These are phyloP conservation scores for Hypoxylon subgilvum DNA, from an alignment of 495 filamentous ascomycete species.

Conservation along the genomic window DNA sequence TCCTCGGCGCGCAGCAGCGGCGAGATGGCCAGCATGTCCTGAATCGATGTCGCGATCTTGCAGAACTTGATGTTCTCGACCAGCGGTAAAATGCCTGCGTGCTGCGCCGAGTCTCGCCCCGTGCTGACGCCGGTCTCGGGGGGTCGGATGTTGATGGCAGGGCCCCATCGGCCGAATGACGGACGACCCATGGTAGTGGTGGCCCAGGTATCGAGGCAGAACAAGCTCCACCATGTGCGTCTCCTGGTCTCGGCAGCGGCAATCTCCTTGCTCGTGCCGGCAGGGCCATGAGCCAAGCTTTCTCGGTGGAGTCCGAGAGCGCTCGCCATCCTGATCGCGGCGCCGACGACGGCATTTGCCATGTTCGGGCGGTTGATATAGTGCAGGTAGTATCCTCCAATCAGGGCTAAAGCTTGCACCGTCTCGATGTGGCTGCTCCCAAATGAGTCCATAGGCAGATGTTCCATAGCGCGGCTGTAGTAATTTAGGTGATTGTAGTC, in stretches of 20 bases:
- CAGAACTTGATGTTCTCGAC: conserved; percentile 81
- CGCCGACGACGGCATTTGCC: conserved; percentile 70
- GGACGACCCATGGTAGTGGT: conserved; percentile 77
- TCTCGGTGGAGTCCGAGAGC: conserved; percentile 79
- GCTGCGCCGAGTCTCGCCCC: conserved; percentile 58
- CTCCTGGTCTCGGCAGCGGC: conserved; percentile 67
- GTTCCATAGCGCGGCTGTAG: conserved; percentile 71
- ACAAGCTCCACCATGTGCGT: conserved; percentile 80
- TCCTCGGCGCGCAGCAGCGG: conserved; percentile 70
- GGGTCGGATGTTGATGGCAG: conserved; percentile 71
- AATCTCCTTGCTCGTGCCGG: conserved; percentile 54
- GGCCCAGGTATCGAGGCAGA: conserved; percentile 82
- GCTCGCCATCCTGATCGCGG: conserved; percentile 71
- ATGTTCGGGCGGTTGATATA: conserved; percentile 81
- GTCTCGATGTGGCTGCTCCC: conserved; percentile 73
- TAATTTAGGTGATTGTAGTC: conserved; percentile 75
- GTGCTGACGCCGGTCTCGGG: conserved; percentile 63
- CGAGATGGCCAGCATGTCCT: conserved; percentile 74
- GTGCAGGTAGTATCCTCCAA: conserved; percentile 80
- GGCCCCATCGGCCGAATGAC: conserved; percentile 75
- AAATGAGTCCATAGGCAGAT: conserved; percentile 70
- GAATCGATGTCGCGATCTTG: conserved; percentile 77
- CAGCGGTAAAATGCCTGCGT: conserved; percentile 70
- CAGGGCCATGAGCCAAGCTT: conserved; percentile 56
- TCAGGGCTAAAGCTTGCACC: conserved; percentile 71